Percentiles rank a stretch among this genome's conserved stretches.
Conservation (phyloP, 305 asterid genomes). For the Solanum aculeatissimum region DNA sequence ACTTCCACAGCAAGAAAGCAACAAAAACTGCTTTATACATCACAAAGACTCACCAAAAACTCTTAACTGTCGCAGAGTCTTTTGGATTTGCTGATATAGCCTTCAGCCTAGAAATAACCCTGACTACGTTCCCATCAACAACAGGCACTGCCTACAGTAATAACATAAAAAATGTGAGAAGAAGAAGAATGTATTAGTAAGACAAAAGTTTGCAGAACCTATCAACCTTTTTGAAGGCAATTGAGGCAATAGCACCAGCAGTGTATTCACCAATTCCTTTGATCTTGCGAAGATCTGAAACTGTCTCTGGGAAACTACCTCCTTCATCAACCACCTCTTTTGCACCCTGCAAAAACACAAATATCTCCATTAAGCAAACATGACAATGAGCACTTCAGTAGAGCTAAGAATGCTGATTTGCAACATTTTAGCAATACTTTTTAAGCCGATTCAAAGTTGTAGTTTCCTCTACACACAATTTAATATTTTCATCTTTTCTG, state of each 20-base stretch:
- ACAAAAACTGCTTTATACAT: not conserved
- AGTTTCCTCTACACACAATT: not conserved
- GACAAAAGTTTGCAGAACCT: not conserved
- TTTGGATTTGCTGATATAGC: constrained; percentile 90
- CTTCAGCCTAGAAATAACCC: constrained; percentile 83
- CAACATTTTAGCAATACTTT: not conserved
- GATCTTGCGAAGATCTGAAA: constrained; percentile 57
- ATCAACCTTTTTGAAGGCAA: constrained; percentile 81
- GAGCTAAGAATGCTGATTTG: not conserved
- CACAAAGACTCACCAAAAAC: constrained; percentile 49
- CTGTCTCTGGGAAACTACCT: constrained; percentile 66
- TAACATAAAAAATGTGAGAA: not conserved
- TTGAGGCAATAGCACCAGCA: constrained; percentile 98
- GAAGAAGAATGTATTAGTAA: not conserved
- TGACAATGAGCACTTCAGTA: not conserved
- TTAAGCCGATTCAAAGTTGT: not conserved
- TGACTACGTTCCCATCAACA: constrained; percentile 92
- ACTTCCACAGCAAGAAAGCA: not conserved
- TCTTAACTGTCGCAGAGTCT: constrained; percentile 46
- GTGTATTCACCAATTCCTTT: constrained; percentile 92
- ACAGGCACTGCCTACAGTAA: constrained; percentile 76
- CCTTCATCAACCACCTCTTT: constrained; percentile 78
- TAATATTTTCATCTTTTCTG: not conserved
- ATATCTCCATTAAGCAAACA: not conserved
- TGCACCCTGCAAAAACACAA: constrained; percentile 58